Percentiles rank a stretch among this genome's conserved stretches.
phyloP scores from a whole-genome alignment of 139 green algal species.

The Volvox africanus region DNA sequence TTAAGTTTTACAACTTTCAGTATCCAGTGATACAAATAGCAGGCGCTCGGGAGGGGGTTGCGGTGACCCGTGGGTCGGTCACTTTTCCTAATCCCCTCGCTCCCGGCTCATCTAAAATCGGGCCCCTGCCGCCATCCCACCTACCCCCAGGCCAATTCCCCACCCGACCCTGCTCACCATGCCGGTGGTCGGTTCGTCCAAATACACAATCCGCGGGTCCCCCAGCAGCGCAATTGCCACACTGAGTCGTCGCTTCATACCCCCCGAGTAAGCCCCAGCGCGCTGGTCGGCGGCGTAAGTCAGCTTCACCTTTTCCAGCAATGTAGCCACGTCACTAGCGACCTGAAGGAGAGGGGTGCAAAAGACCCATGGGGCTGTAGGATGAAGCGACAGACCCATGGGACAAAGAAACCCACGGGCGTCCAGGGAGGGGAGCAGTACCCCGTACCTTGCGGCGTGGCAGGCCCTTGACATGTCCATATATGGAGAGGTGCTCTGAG shows the following conservation, averaged over 20 bases:
- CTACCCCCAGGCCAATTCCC: neutral
- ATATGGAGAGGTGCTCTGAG: conserved; percentile 92
- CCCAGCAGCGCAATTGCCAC: conserved; percentile 94
- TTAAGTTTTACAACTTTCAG: too few species aligned
- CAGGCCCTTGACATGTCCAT: conserved; percentile 87
- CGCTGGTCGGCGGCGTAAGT: conserved; percentile 62
- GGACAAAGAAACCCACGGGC: neutral
- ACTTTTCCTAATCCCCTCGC: too few species aligned
- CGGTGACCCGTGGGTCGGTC: too few species aligned
- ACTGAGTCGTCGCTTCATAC: conserved; percentile 89
- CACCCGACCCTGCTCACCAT: conserved; percentile 54
- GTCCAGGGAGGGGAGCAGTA: neutral
- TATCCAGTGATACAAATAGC: too few species aligned
- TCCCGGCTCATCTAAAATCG: too few species aligned
- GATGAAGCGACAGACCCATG: neutral
- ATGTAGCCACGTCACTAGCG: conserved; percentile 36
- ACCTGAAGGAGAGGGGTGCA: conserved; percentile 41
- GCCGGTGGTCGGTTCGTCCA: conserved; percentile 96
- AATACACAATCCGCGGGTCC: conserved; percentile 91
- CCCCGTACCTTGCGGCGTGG: conserved; percentile 36
- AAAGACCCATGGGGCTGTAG: neutral
- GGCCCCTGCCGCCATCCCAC: too few species aligned
- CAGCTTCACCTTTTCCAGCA: conserved; percentile 81
- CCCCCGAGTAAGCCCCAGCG: conserved; percentile 78
- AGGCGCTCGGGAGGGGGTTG: too few species aligned